Conservation (phyloP, 768 basidiomycete genomes). For the Roridomyces roridus region DNA sequence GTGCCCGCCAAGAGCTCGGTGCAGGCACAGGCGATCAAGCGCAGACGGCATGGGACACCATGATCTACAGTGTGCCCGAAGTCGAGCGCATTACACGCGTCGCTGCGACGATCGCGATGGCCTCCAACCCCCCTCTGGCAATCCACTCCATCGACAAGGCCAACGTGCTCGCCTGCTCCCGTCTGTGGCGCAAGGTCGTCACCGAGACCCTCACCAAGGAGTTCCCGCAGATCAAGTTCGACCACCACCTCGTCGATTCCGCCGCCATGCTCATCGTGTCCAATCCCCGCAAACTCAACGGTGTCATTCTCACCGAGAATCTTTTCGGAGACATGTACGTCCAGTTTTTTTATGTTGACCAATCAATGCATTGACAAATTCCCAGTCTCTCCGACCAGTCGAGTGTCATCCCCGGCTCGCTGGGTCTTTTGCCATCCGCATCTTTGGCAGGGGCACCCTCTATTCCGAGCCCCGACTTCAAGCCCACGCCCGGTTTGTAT, state of each 20-base stretch:
- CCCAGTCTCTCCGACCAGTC: conserved; percentile 92
- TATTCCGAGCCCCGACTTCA: conserved; percentile 61
- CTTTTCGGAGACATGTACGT: conserved; percentile 96
- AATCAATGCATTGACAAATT: conserved; percentile 1
- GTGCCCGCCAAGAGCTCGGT: conserved; percentile 87
- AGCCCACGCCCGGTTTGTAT: conserved; percentile 87
- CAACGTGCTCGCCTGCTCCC: conserved; percentile 93
- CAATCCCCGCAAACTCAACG: conserved; percentile 91
- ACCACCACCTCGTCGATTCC: conserved; percentile 94
- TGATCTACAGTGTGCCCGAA: conserved; percentile 90
- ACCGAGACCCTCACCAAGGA: conserved; percentile 83
- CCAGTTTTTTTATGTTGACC: not conserved
- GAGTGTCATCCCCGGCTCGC: conserved; percentile 96
- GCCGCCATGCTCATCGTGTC: conserved; percentile 95
- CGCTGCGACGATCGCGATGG: conserved; percentile 89
- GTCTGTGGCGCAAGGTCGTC: conserved; percentile 94
- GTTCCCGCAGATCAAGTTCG: conserved; percentile 85
- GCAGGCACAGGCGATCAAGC: conserved; percentile 55
- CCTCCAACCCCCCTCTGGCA: conserved; percentile 81
- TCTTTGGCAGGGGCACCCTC: conserved; percentile 91
- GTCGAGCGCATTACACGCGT: conserved; percentile 95
- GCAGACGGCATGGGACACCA: conserved; percentile 88
- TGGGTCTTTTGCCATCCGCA: conserved; percentile 95
- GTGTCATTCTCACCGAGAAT: conserved; percentile 94
- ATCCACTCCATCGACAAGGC: conserved; percentile 98